Conservation (phyloP, 306 rosid species). For the Castanospermum australe region DNA sequence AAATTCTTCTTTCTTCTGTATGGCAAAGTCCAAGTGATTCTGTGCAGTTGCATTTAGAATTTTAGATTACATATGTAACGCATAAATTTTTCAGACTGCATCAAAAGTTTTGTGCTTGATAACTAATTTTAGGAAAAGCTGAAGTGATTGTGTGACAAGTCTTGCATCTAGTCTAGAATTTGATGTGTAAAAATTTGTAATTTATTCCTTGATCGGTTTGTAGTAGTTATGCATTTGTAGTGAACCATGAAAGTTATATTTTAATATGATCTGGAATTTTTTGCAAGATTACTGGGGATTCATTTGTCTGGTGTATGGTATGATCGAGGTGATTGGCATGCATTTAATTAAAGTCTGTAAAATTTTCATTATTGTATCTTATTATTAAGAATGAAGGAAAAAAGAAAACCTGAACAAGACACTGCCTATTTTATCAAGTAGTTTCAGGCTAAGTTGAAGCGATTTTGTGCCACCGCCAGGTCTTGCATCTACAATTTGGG, state of each 20-base stretch:
- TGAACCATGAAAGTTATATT: not conserved
- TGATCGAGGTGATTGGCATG: not conserved
- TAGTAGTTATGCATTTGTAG: conserved; percentile 6
- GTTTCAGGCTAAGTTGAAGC: not conserved
- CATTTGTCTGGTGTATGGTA: not conserved
- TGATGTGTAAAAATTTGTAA: conserved; percentile 13
- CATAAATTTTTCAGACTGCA: conserved; percentile 12
- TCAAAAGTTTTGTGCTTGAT: not conserved
- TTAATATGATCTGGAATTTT: conserved; percentile 6
- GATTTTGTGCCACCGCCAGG: not conserved
- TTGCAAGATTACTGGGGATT: not conserved
- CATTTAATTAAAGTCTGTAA: not conserved
- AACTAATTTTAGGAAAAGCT: conserved; percentile 17
- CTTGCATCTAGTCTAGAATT: conserved; percentile 13
- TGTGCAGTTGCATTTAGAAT: conserved; percentile 23
- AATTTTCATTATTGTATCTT: not conserved
- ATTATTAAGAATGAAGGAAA: not conserved
- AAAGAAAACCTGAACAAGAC: not conserved
- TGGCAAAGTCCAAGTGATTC: not conserved
- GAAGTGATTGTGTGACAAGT: not conserved
- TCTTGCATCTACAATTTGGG: not conserved
- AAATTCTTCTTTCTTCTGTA: not conserved
- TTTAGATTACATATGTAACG: conserved; percentile 21
- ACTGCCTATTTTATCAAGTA: not conserved
- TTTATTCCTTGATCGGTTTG: conserved; percentile 20